A percentile compares a stretch with the other conserved stretches of the same genome.
These are phyloP conservation scores for Aspergillus amoenus DNA, from an alignment of 2,329 filamentous ascomycete genomes.

Conservation along the genomic window DNA sequence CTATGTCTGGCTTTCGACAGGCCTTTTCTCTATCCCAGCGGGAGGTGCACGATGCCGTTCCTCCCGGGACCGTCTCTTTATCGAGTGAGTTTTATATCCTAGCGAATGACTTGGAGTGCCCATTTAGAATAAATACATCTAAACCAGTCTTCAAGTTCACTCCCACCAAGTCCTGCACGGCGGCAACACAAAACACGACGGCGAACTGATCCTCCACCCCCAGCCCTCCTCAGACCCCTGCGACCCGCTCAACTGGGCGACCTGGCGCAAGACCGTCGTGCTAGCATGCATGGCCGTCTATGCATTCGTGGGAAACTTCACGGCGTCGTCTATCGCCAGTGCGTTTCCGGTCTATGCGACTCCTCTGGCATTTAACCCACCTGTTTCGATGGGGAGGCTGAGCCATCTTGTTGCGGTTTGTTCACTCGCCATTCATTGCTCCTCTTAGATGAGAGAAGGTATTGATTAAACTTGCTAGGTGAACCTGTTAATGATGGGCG, in stretches of 20 bases:
- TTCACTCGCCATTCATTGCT: not conserved
- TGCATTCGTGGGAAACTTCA: conserved; percentile 11
- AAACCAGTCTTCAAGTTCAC: not conserved
- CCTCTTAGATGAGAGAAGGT: too few relatives aligned
- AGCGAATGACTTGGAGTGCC: too few relatives aligned
- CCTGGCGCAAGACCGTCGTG: conserved; percentile 8
- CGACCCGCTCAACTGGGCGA: conserved; percentile 12
- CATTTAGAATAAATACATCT: too few relatives aligned
- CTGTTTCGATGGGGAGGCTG: conserved; percentile 8
- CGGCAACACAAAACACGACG: not conserved
- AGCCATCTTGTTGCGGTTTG: conserved; percentile 12
- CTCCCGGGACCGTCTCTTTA: conserved; percentile 8
- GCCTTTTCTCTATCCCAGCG: conserved; percentile 11
- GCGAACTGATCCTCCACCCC: conserved; percentile 8
- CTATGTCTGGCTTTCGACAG: conserved; percentile 10
- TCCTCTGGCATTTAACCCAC: conserved; percentile 13
- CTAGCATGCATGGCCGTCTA: conserved; percentile 8
- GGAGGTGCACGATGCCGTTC: conserved; percentile 5
- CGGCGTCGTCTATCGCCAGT: conserved; percentile 8
- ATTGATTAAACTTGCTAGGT: not conserved
- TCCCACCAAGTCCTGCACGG: not conserved
- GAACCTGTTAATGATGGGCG: conserved; percentile 14
- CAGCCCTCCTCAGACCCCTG: conserved; percentile 9
- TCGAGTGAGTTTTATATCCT: not conserved
- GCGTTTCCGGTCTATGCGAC: conserved; percentile 12